Conservation (phyloP, 164 flowering plant species). For the Chimonanthus salicifolius region DNA sequence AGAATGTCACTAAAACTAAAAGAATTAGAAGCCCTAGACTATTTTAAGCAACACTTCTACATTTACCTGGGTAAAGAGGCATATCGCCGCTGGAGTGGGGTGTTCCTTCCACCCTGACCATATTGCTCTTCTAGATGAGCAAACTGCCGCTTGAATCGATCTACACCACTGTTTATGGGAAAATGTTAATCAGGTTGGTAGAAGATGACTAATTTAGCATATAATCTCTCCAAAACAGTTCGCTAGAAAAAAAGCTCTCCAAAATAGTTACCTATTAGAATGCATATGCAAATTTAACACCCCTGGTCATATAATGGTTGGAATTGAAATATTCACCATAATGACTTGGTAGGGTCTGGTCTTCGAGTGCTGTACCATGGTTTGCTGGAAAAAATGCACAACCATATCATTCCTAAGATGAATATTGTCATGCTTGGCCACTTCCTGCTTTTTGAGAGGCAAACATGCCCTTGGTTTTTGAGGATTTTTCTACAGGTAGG, state of each 20-base stretch:
- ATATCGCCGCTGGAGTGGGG: conserved; percentile 64
- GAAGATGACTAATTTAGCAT: conserved; percentile 1
- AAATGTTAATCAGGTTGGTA: conserved; percentile 1
- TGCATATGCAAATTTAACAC: no score
- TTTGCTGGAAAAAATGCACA: no score
- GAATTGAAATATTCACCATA: no score
- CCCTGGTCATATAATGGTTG: not conserved
- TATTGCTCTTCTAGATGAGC: conserved; percentile 73
- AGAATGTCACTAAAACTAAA: not conserved
- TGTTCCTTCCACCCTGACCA: conserved; percentile 54
- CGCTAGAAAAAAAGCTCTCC: no score
- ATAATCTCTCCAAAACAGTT: not conserved
- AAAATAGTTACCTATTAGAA: no score
- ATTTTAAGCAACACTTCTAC: not conserved
- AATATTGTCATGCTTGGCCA: no score
- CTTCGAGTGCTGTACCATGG: no score
- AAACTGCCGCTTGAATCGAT: conserved; percentile 79
- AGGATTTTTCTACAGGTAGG: no score
- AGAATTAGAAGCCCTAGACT: not conserved
- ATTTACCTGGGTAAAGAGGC: conserved; percentile 86
- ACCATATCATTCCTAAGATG: no score
- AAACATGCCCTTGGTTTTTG: no score
- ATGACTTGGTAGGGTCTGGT: no score
- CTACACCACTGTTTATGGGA: conserved; percentile 64
- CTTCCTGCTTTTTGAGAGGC: no score